Conservation (phyloP, 2,329 filamentous ascomycete species). For the Hymenoscyphus salicellus region DNA sequence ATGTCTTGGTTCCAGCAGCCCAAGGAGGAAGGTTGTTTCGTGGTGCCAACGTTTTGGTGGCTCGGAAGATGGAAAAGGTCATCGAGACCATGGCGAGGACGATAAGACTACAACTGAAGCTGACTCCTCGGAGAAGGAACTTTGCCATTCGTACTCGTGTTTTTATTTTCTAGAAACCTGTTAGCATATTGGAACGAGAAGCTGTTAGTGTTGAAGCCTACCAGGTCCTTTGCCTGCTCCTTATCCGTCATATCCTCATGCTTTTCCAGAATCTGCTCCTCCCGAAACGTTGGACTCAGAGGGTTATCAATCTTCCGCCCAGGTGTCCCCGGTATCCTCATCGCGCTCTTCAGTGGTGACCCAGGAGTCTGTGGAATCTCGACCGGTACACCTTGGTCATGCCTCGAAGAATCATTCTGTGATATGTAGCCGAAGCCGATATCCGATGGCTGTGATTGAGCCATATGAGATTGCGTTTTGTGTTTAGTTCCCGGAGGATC, state of each 20-base stretch:
- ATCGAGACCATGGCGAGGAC: conserved; percentile 85
- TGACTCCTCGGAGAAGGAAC: conserved; percentile 89
- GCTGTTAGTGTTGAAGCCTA: conserved; percentile 48
- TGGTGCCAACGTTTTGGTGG: conserved; percentile 69
- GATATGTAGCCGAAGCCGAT: conserved; percentile 90
- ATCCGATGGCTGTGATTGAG: conserved; percentile 73
- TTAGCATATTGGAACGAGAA: conserved; percentile 35
- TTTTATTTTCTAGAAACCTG: conserved; percentile 75
- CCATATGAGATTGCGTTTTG: conserved; percentile 47
- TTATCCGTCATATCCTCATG: conserved; percentile 77
- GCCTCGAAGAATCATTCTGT: conserved; percentile 51
- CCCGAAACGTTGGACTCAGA: conserved; percentile 84
- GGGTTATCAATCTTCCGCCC: conserved; percentile 71
- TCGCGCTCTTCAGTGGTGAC: conserved; percentile 82
- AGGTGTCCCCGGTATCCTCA: conserved; percentile 82
- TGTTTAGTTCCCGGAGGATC: conserved; percentile 46
- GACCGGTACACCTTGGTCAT: conserved; percentile 45
- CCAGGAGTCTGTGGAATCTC: conserved; percentile 66
- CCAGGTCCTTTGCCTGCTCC: conserved; percentile 81
- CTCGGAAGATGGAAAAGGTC: conserved; percentile 90
- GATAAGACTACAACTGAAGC: conserved; percentile 95
- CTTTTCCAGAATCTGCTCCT: conserved; percentile 85
- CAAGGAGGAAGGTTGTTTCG: conserved; percentile 83
- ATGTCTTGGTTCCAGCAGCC: conserved; percentile 74
- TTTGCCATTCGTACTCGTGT: conserved; percentile 88